A percentile compares a stretch with the other conserved stretches of the same genome.
phyloP scores from a whole-genome alignment of 495 filamentous ascomycete species.

The Aspergillus steynii region DNA sequence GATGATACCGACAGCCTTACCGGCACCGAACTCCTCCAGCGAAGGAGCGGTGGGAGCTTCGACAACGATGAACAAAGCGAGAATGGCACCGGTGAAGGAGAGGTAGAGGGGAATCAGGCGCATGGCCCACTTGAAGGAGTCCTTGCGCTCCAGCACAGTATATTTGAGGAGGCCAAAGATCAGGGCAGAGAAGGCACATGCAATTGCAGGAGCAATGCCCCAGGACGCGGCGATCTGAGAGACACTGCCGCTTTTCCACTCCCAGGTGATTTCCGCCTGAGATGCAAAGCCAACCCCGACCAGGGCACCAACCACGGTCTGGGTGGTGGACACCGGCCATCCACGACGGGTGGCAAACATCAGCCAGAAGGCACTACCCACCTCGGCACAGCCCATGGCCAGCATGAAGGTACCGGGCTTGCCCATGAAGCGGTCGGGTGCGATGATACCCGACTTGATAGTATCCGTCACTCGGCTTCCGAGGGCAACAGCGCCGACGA shows the following conservation, averaged over 20 bases:
- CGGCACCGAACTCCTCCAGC: slow-evolving; percentile 49
- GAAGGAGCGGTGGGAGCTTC: slow-evolving; percentile 35
- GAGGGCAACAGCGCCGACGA: slow-evolving; percentile 63
- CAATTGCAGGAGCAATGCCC: slow-evolving; percentile 63
- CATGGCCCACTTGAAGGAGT: slow-evolving; percentile 60
- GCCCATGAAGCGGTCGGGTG: slow-evolving; percentile 48
- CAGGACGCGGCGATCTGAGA: slow-evolving; percentile 61
- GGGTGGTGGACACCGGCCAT: slow-evolving; percentile 49
- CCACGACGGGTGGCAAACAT: slow-evolving; percentile 17
- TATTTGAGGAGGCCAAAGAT: slow-evolving; percentile 68
- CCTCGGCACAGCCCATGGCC: slow-evolving; percentile 27
- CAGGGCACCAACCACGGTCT: slow-evolving; percentile 63
- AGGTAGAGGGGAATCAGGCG: slow-evolving; percentile 62
- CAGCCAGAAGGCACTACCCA: slow-evolving; percentile 21
- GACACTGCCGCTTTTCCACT: slow-evolving; percentile 50
- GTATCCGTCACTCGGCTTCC: slow-evolving; percentile 65
- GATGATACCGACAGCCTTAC: slow-evolving; percentile 56
- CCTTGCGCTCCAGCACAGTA: slow-evolving; percentile 56
- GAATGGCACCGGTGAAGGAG: slow-evolving; percentile 57
- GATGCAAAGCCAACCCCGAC: slow-evolving; percentile 64
- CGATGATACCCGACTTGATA: slow-evolving; percentile 66
- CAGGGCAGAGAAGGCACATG: slow-evolving; percentile 57
- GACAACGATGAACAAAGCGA: slow-evolving; percentile 62
- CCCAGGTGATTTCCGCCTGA: slow-evolving; percentile 58
- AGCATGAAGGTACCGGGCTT: slow-evolving; percentile 32